Conservation (phyloP, 148 eudicot genomes). For the Rhododendron molle region DNA sequence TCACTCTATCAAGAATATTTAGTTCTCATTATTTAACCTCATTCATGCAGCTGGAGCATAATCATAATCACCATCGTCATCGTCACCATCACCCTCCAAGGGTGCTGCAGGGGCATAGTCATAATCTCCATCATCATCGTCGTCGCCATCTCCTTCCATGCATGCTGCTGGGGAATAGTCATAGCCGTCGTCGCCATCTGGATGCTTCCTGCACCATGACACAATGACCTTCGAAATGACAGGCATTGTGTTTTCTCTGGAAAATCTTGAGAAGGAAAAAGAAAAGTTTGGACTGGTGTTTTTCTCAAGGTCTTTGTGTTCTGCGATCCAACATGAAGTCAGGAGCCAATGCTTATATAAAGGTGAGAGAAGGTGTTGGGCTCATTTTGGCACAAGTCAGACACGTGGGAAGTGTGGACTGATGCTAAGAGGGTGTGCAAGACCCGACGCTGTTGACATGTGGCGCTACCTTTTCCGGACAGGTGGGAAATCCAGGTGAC, state of each 20-base stretch:
- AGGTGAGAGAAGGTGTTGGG: background rate
- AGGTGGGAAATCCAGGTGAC: conserved; percentile 6
- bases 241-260: background rate
- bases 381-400: conserved; percentile 12
- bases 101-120: conserved; percentile 25
- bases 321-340: background rate
- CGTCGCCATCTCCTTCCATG: conserved; percentile 15
- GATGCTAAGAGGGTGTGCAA: conserved; percentile 5
- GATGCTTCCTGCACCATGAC: conserved; percentile 4
- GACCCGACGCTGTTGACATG: background rate
- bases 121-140: conserved; percentile 14
- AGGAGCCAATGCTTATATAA: background rate
- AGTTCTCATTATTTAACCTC: background rate
- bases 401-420: conserved; percentile 10
- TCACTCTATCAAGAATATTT: background rate
- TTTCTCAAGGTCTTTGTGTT: background rate
- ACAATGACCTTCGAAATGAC: conserved; percentile 5
- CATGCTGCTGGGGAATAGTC: conserved; percentile 19
- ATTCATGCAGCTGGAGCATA: conserved; percentile 27
- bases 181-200: conserved; percentile 8
- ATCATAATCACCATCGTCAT: conserved; percentile 13
- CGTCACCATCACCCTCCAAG: conserved; percentile 14
- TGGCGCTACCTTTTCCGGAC: background rate
- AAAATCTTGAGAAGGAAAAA: background rate
- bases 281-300: background rate